phyloP scores from a whole-genome alignment of 495 filamentous ascomycete species.

The Penicillium daleae region DNA sequence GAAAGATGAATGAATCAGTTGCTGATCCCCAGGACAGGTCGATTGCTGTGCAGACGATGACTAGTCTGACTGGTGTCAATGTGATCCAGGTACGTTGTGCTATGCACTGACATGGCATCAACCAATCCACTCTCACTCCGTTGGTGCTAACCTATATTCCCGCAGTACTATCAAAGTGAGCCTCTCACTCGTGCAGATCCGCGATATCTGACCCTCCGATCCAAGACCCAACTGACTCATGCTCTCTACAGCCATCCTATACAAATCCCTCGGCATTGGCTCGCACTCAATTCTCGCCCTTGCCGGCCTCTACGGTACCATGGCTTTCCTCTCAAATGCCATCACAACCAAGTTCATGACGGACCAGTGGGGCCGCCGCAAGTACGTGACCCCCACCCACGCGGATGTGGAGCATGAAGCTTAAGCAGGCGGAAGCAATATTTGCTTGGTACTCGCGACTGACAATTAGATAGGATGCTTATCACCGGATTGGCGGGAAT shows the following conservation, averaged over 20 bases:
- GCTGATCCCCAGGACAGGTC: slow-evolving; percentile 35
- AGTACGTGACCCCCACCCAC: slow-evolving; percentile 35
- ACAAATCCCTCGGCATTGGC: slow-evolving; percentile 59
- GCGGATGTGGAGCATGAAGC: background rate
- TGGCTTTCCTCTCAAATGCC: slow-evolving; percentile 56
- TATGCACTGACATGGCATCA: background rate
- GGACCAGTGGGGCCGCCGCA: slow-evolving; percentile 64
- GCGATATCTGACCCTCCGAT: background rate
- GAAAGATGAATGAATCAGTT: background rate
- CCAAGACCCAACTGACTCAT: background rate
- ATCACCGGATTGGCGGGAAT: slow-evolving; percentile 54
- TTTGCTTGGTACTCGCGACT: background rate
- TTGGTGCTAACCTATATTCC: background rate
- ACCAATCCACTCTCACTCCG: background rate
- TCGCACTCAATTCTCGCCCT: slow-evolving; percentile 56
- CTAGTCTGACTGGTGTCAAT: slow-evolving; percentile 59
- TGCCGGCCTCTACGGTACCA: slow-evolving; percentile 59
- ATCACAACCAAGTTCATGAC: slow-evolving; percentile 58
- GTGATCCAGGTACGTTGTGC: slow-evolving; percentile 51
- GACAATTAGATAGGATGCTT: slow-evolving; percentile 49
- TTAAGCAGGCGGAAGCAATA: background rate
- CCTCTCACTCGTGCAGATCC: background rate
- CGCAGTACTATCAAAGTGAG: slow-evolving; percentile 58
- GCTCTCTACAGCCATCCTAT: slow-evolving; percentile 47
- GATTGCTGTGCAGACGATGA: slow-evolving; percentile 63